A percentile compares a stretch with the other conserved stretches of the same genome.
phyloP scores from a whole-genome alignment of 2,329 filamentous ascomycete genomes.

The Trichoderma sp. region DNA sequence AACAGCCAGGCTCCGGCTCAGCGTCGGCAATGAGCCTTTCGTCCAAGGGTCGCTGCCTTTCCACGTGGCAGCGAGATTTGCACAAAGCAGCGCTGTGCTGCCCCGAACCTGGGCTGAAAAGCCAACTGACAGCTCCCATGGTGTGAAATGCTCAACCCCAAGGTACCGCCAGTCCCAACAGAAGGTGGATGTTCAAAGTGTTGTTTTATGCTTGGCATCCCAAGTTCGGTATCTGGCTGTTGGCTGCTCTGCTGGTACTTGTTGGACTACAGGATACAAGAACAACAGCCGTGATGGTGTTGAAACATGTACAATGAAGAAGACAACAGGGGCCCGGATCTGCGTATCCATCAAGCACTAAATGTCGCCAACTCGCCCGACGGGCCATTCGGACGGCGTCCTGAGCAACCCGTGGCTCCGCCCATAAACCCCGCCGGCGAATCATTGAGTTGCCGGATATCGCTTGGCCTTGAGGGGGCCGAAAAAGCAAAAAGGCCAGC shows the following conservation, averaged over 20 bases:
- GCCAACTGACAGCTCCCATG: background rate
- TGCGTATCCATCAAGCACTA: background rate
- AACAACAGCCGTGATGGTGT: too few relatives aligned
- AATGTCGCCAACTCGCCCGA: background rate
- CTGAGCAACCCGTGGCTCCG: background rate
- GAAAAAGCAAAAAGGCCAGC: background rate
- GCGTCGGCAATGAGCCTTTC: background rate
- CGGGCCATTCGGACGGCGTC: background rate
- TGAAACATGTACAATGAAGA: background rate
- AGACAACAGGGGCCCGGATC: background rate
- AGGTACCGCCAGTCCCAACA: background rate
- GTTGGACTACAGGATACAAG: too few relatives aligned
- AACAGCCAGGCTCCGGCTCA: background rate
- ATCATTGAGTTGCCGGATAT: slow-evolving; percentile 9
- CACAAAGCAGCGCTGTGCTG: background rate
- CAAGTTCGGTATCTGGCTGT: background rate
- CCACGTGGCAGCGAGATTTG: slow-evolving; percentile 5
- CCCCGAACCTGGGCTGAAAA: background rate
- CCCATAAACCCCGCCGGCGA: slow-evolving; percentile 6
- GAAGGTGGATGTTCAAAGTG: background rate
- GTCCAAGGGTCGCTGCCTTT: background rate
- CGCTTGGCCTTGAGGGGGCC: background rate
- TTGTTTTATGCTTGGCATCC: background rate
- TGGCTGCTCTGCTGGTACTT: too few relatives aligned
- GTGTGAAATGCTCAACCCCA: background rate